A percentile compares a stretch with the other conserved stretches of the same genome.
Evolutionary conservation across 345 rosid genomes (phyloP).

Genomic region (Populus pruinosa): DNA sequence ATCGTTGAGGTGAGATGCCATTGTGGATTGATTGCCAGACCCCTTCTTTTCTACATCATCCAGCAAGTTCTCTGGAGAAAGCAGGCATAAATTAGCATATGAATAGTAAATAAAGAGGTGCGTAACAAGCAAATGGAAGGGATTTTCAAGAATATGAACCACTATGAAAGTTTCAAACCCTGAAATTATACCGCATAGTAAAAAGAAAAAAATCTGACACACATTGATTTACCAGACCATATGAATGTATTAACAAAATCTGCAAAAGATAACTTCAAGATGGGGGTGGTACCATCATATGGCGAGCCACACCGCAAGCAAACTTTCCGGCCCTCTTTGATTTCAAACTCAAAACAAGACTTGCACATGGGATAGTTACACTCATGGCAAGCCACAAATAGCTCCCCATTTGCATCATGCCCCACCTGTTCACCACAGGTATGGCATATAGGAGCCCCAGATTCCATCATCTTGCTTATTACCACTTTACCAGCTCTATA

Average conservation of each 20-base stretch:
- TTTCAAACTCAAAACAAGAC: constrained; percentile 75
- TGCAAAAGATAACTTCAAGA: background rate
- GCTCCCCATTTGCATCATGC: constrained; percentile 53
- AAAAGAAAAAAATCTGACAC: background rate
- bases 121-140: background rate
- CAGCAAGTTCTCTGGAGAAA: constrained; percentile 48
- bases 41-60: constrained; percentile 53
- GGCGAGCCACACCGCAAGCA: constrained; percentile 83
- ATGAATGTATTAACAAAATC: background rate
- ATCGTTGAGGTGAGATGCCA: constrained; percentile 44
- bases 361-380: constrained; percentile 89
- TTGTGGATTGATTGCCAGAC: constrained; percentile 33
- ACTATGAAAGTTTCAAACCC: background rate
- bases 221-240: background rate
- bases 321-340: constrained; percentile 72
- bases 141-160: background rate
- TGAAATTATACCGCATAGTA: background rate
- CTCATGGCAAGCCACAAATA: constrained; percentile 77
- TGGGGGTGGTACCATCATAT: constrained; percentile 47
- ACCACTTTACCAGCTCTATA: background rate
- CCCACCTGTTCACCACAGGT: constrained; percentile 85
- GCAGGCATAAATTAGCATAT: constrained; percentile 8
- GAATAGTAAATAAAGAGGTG: too few species aligned
- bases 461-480: constrained; percentile 60
- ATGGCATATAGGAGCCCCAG: constrained; percentile 70